Conservation (phyloP, 805 yeast species). For the Saccharomycopsis fibuligera region DNA sequence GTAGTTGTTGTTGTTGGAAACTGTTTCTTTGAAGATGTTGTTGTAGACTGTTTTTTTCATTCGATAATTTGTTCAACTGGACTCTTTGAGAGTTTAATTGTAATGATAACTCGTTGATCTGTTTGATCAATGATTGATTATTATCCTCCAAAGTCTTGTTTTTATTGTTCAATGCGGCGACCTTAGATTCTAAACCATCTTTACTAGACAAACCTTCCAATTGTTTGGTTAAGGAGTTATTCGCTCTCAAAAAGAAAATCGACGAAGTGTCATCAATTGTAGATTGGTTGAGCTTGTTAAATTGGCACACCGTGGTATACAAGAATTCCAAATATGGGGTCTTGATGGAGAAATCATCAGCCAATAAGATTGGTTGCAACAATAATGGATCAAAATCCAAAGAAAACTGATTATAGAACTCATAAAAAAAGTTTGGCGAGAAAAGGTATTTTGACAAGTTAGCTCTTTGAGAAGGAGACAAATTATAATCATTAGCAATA, state of each 20-base stretch:
- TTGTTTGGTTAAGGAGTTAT: slow-evolving; percentile 25
- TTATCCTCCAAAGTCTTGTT: slow-evolving; percentile 19
- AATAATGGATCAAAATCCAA: slow-evolving; percentile 69
- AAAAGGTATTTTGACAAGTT: slow-evolving; percentile 34
- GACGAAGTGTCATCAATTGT: slow-evolving; percentile 29
- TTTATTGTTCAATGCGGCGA: slow-evolving; percentile 5
- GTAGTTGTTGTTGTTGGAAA: slow-evolving; percentile 3
- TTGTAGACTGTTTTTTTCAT: slow-evolving; percentile 22
- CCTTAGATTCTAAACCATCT: slow-evolving; percentile 2
- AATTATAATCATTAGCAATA: not conserved
- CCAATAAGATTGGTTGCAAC: slow-evolving; percentile 79
- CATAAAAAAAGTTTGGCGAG: slow-evolving; percentile 59
- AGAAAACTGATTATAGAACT: slow-evolving; percentile 50
- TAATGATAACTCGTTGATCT: slow-evolving; percentile 21
- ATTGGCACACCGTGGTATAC: slow-evolving; percentile 71
- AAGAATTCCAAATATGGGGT: slow-evolving; percentile 88
- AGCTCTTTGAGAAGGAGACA: slow-evolving; percentile 10
- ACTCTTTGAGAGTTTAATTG: slow-evolving; percentile 17
- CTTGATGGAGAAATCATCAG: slow-evolving; percentile 80
- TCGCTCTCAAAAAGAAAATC: slow-evolving; percentile 30
- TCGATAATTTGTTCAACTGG: slow-evolving; percentile 1
- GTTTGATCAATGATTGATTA: slow-evolving; percentile 17
- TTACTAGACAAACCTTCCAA: not conserved
- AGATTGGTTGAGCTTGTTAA: slow-evolving; percentile 34
- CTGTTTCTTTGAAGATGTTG: slow-evolving; percentile 21